Evolutionary conservation across 495 filamentous ascomycete genomes (phyloP).

Genomic region (Podospora pseudoanserina): DNA sequence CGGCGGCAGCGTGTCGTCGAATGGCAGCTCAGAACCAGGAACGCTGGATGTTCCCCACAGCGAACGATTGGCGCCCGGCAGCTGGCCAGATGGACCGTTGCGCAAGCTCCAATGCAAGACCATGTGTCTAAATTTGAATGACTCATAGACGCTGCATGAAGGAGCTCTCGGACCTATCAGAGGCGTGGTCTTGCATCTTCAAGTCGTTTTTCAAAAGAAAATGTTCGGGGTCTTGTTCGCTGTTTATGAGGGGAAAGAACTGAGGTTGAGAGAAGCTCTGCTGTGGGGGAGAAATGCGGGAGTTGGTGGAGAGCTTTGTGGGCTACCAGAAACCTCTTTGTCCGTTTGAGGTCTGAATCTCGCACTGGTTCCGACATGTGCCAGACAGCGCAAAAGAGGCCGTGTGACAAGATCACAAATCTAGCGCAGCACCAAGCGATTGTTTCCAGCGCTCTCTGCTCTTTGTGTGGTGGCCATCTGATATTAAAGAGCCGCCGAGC

Average conservation of each 20-base stretch:
- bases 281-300: not conserved
- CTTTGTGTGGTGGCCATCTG: slow-evolving; percentile 10
- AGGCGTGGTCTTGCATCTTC: slow-evolving; percentile 17
- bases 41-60: not conserved
- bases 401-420: not conserved
- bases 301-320: slow-evolving; percentile 1
- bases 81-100: slow-evolving; percentile 12
- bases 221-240: slow-evolving; percentile 19
- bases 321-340: not conserved
- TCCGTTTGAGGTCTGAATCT: not conserved
- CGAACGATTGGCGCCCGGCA: slow-evolving; percentile 19
- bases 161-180: slow-evolving; percentile 24
- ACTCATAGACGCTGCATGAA: slow-evolving; percentile 29
- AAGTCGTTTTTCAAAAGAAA: slow-evolving; percentile 23
- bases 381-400: not conserved
- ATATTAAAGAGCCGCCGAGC: slow-evolving; percentile 29
- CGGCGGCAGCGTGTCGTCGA: slow-evolving; percentile 5
- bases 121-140: slow-evolving; percentile 36
- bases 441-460: not conserved
- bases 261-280: slow-evolving; percentile 3
- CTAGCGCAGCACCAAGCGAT: not conserved
- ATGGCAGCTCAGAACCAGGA: slow-evolving; percentile 5
- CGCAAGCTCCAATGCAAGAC: slow-evolving; percentile 20
- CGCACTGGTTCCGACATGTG: not conserved
- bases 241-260: slow-evolving; percentile 15